Conservation (phyloP, 805 yeast genomes). For the Ogataea philodendri region DNA sequence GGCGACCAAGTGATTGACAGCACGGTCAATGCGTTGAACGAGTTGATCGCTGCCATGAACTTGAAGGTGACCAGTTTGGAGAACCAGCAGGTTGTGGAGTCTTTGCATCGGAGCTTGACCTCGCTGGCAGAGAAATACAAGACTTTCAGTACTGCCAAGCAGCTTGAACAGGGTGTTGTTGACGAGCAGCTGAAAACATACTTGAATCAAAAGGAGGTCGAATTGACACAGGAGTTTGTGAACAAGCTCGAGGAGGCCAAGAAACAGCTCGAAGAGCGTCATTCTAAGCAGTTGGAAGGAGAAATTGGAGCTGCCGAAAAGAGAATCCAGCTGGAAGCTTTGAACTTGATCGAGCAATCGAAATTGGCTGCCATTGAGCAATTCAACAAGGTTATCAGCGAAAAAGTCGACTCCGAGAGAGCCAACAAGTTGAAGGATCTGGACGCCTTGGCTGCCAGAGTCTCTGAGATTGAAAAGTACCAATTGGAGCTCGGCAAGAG, state of each 20-base stretch:
- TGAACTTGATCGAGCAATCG: slow-evolving; percentile 66
- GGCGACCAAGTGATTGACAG: slow-evolving; percentile 35
- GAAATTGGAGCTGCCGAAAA: slow-evolving; percentile 70
- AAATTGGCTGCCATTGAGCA: slow-evolving; percentile 67
- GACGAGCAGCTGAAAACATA: slow-evolving; percentile 32
- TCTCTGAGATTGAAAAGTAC: slow-evolving; percentile 55
- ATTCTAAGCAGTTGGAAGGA: slow-evolving; percentile 50
- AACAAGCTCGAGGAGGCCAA: slow-evolving; percentile 63
- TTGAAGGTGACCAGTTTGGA: slow-evolving; percentile 21
- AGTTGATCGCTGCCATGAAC: slow-evolving; percentile 33
- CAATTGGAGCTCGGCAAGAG: slow-evolving; percentile 42
- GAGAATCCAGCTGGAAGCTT: slow-evolving; percentile 66
- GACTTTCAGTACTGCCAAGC: slow-evolving; percentile 20
- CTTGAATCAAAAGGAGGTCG: slow-evolving; percentile 41
- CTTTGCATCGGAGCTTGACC: slow-evolving; percentile 23
- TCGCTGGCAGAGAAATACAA: slow-evolving; percentile 25
- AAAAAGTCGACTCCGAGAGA: slow-evolving; percentile 70
- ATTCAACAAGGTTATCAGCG: slow-evolving; percentile 55
- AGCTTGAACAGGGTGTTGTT: slow-evolving; percentile 28
- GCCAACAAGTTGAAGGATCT: slow-evolving; percentile 73
- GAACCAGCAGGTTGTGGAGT: slow-evolving; percentile 23
- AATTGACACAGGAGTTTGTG: slow-evolving; percentile 56
- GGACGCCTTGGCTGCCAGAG: slow-evolving; percentile 52
- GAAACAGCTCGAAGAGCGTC: slow-evolving; percentile 55
- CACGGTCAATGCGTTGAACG: slow-evolving; percentile 37